Evolutionary conservation across 2,329 filamentous ascomycete species (phyloP), one percentile per base, ranked within the genome.

Genomic region (Trichoderma oligosporum): DNA sequence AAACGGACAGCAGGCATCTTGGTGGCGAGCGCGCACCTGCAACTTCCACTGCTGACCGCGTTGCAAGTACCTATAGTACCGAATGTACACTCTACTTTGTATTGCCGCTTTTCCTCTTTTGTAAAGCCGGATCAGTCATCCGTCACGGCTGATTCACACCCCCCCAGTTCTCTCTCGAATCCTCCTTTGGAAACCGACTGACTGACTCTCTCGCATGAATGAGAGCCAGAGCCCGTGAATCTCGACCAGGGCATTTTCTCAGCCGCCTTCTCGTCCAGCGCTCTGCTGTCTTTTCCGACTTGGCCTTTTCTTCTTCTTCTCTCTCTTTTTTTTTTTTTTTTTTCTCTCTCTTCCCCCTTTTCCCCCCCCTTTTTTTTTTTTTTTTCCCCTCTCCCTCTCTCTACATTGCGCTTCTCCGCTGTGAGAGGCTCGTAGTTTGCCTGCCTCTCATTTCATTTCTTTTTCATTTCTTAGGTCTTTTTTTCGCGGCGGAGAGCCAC

Each of bases 131-230:
- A 45, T 54, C 51, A 54, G 51, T 54, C 51, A 54, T 56, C 53
- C 53, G 53, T 48, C 53, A 56, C 48, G 31, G 33, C 25, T 41
- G 53, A 47, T 48, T 56, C 54, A 57, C 45, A n/a, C n/a, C n/a
- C 44, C 36, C 25, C 54, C 54, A 35, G 33, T 35, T 41, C 53
- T 36, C 7, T 18, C 33, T 42, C 54, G 54, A 42, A 44, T 49
- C 54, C 38, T 44, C 36, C 54, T 48, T 57, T 45, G 6, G 51
- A 55, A 55, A 46, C 51, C 29, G 29, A n/a, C 27, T 11, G 11
- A 31, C 27, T n/a, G n/a, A n/a, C 27, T 31, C 27, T 16, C 44
- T 52, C 48, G 48, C 38, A 52, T 33, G 48, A 35, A 47, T 39
- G 33, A n/a, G n/a, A n/a, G n/a, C n/a, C 48, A 41, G 31, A 51